A percentile compares a stretch with the other conserved stretches of the same genome.
Evolutionary conservation across 306 rosid genomes (phyloP).

Genomic region (Fragaria nilgerrensis): DNA sequence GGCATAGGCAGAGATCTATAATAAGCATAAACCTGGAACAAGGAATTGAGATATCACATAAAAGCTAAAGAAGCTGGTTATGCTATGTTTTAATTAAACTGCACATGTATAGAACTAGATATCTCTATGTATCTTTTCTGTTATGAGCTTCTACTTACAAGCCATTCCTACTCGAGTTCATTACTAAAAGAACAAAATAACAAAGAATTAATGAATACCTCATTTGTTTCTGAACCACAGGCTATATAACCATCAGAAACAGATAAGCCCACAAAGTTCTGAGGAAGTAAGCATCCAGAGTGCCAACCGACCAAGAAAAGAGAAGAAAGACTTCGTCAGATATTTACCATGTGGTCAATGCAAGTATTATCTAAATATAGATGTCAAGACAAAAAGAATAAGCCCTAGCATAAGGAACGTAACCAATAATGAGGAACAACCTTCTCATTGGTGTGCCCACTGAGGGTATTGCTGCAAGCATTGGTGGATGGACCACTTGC

Average conservation of each 20-base stretch:
- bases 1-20: slow-evolving; percentile 85
- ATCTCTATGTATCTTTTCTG: background rate
- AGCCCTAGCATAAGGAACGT: slow-evolving; percentile 13
- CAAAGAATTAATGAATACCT: slow-evolving; percentile 46
- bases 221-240: slow-evolving; percentile 97
- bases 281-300: slow-evolving; percentile 39
- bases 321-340: slow-evolving; percentile 7
- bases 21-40: slow-evolving; percentile 77
- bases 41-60: slow-evolving; percentile 7
- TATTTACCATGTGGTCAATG: background rate
- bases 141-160: background rate
- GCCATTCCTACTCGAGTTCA: background rate
- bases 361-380: background rate
- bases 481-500: slow-evolving; percentile 48
- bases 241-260: slow-evolving; percentile 82
- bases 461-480: slow-evolving; percentile 77
- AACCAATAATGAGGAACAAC: slow-evolving; percentile 31
- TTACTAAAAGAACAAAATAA: background rate
- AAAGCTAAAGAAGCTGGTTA: background rate
- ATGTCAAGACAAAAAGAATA: slow-evolving; percentile 17
- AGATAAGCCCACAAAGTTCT: slow-evolving; percentile 95
- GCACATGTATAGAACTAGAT: background rate
- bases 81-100: background rate
- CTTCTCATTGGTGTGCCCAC: slow-evolving; percentile 92
- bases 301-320: slow-evolving; percentile 24